A percentile compares a stretch with the other conserved stretches of the same genome.
phyloP scores from a whole-genome alignment of 2,329 filamentous ascomycete species.

The Orbilia blumenaviensis region DNA sequence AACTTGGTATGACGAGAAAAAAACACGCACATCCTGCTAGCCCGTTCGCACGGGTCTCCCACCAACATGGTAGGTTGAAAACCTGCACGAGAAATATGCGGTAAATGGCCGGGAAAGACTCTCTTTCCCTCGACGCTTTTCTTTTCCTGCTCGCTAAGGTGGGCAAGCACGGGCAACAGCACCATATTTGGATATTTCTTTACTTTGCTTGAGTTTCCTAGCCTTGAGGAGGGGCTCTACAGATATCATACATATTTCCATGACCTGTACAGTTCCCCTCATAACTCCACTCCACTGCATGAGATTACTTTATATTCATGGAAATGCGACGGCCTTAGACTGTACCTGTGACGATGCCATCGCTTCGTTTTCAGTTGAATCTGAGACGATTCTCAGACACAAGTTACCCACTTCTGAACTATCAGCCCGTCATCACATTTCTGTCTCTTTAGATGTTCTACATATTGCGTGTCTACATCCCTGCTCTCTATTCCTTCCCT shows the following conservation, averaged over 20 bases:
- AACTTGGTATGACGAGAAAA: constrained; percentile 53
- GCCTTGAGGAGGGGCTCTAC: constrained; percentile 44
- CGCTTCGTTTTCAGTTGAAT: constrained; percentile 37
- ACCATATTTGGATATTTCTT: constrained; percentile 21
- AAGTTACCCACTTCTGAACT: constrained; percentile 20
- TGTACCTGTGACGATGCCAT: constrained; percentile 47
- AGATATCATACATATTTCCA: constrained; percentile 40
- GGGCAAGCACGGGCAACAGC: constrained; percentile 41
- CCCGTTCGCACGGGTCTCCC: constrained; percentile 53
- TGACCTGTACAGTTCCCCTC: constrained; percentile 37
- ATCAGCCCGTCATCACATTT: constrained; percentile 46
- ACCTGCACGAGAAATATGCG: constrained; percentile 25
- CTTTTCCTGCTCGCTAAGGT: constrained; percentile 31
- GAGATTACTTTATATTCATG: constrained; percentile 31
- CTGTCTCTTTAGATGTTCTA: constrained; percentile 44
- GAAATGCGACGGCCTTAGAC: constrained; percentile 43
- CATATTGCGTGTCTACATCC: constrained; percentile 54
- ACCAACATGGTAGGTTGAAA: constrained; percentile 52
- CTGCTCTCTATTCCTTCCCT: constrained; percentile 41
- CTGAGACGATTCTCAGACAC: constrained; percentile 53
- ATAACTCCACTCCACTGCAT: constrained; percentile 47
- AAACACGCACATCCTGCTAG: constrained; percentile 44
- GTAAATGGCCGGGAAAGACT: constrained; percentile 35
- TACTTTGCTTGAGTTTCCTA: constrained; percentile 38
- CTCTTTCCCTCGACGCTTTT: constrained; percentile 21